phyloP scores from a whole-genome alignment of 164 flowering plant species.

The Sedum album region DNA sequence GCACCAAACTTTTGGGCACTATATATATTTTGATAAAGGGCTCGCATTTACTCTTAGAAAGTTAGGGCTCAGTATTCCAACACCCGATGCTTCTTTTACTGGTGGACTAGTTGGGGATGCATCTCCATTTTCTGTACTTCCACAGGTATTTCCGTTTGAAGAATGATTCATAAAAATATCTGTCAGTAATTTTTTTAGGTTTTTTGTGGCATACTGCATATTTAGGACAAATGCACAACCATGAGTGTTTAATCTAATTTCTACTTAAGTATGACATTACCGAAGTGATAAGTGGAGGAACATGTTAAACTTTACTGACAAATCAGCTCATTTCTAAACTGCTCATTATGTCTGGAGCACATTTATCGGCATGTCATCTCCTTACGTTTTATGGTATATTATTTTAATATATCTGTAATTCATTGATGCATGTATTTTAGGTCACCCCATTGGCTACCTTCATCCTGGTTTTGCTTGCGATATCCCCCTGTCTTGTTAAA shows the following conservation, averaged over 20 bases:
- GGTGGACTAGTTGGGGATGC: conserved; percentile 90
- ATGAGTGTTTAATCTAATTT: too few species aligned
- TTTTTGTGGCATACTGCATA: too few species aligned
- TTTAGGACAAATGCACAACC: too few species aligned
- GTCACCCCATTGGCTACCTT: conserved; percentile 71
- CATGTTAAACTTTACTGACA: not conserved
- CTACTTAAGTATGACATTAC: not conserved
- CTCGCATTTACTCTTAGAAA: conserved; percentile 49
- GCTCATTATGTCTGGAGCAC: not conserved
- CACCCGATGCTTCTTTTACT: conserved; percentile 79
- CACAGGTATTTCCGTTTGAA: conserved; percentile 39
- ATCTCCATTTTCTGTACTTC: conserved; percentile 75
- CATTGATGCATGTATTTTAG: conserved; percentile 30
- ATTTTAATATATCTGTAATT: not conserved
- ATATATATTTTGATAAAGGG: conserved; percentile 69
- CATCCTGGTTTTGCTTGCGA: conserved; percentile 55
- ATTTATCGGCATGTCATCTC: not conserved
- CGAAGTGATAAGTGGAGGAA: not conserved
- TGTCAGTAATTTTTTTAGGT: too few species aligned
- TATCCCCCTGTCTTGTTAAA: conserved; percentile 71
- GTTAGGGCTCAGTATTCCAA: conserved; percentile 51
- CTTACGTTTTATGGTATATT: not conserved
- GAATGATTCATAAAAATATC: too few species aligned
- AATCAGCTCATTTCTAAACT: not conserved
- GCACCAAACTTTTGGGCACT: conserved; percentile 98